Base-by-base conservation (phyloP, 202 grass and related monocot genomes). In the Digitaria exilis region DNA sequence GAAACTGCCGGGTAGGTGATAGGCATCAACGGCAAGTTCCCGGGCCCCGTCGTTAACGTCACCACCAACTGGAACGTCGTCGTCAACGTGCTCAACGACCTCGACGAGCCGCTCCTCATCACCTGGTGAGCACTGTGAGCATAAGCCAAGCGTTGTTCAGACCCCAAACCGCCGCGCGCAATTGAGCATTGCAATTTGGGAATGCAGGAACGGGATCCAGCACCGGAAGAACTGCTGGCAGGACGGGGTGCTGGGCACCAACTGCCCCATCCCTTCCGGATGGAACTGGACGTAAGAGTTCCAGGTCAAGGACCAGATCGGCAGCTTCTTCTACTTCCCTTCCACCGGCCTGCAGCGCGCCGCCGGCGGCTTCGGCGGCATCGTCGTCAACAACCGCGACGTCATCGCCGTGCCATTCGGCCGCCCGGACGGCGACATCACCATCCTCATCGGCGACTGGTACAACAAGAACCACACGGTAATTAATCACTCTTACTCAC, bases 201-300 rank as follows among this genome's bases (percentile, higher is more conserved):
- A 2, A 11, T 16, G 13, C 48, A 94, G 92, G 92, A 90, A 95
- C 21, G 92, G 92, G 37, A 92, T 94, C 24, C 89, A 94, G 69
- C 89, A 94, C 14, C 81, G 89, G 50, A 94, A 94, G 79, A 95
- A 95, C 44, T 92, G 89, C 78, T 95, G 93, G 93, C 82, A 95
- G 52, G 93, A 95, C 81, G 93, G 92, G 69, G 92, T 95, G 30
- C 74, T 92, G 63, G 92, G 89, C 73, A 95, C 92, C 2, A 95
- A 89, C 71, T 95, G 92, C 85, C 92, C 92, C 31, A 96, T 96
- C 15, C 88, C 90, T 10, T 91, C 93, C 0, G 93, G 90, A 2
- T 92, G 93, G 93, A 96, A 96, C 80, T 96, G 93, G 93, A 96
- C 93, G 7, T 96, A 96, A 67, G 76, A 91, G 71, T 92, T 96